Evolutionary conservation across 2,329 filamentous ascomycete species (phyloP).

Genomic region (Colletotrichum sp.): DNA sequence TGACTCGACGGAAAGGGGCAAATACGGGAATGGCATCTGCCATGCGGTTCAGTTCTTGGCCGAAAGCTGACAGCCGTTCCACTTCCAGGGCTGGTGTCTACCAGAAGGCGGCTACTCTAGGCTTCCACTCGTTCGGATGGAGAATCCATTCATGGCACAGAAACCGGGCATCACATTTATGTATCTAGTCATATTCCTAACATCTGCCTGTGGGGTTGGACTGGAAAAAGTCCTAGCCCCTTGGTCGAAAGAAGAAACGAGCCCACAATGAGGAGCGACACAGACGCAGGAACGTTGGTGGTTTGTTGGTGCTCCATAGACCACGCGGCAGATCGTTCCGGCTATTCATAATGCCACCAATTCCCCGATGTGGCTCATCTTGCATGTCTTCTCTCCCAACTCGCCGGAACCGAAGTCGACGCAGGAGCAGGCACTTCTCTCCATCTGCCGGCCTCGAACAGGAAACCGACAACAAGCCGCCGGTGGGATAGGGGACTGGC

Average conservation of each 20-base stretch:
- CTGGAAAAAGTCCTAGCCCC: not conserved
- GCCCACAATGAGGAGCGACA: not conserved
- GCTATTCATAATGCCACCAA: not conserved
- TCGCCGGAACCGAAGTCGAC: not conserved
- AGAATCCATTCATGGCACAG: not conserved
- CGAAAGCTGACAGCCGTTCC: not conserved
- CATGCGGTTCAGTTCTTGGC: not conserved
- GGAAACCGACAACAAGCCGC: not conserved
- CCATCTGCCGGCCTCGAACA: not conserved
- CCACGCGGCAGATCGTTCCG: not conserved
- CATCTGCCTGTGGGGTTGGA: not conserved
- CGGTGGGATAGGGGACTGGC: not conserved
- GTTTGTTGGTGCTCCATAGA: not conserved
- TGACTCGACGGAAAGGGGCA: not conserved
- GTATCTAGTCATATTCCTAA: not conserved
- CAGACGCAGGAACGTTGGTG: not conserved
- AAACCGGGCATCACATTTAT: not conserved
- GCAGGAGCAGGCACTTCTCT: not conserved
- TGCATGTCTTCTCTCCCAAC: not conserved
- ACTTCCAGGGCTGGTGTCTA: not conserved
- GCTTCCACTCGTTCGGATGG: not conserved
- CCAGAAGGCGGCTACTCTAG: not conserved
- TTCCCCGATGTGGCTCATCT: not conserved
- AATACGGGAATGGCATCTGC: not conserved
- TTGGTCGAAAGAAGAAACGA: not conserved